Base-by-base conservation (phyloP, 805 yeast genomes). In the Candida vartiovaarae region DNA sequence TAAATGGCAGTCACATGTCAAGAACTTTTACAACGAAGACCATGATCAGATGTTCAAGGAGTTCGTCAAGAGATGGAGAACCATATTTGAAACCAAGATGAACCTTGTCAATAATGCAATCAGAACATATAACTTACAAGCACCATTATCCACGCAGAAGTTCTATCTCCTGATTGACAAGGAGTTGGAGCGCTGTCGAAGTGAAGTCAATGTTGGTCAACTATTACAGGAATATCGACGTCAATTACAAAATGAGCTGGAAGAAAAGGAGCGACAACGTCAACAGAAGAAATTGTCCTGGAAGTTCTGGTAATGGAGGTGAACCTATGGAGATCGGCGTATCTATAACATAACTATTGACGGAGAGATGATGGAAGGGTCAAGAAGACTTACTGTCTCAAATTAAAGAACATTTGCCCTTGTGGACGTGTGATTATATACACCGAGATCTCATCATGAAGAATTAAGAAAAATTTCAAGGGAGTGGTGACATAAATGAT, bases 101-200 rank as follows among this genome's bases (percentile, higher is more conserved):
- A 54, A 55, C 3, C 46, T 62, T 6, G 52, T 78, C 37, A 80
- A 80, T 53, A 73, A 68, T 46, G 63, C 65, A 3, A 65, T 80
- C 8, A 60, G 85, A 10, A 74, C 80, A 0, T 80, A 80, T 52
- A 80, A 80, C 50, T 51, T 80, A 11, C 84, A 79, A 50, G 84
- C 86, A 0, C 86, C 86, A 0, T 49, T 72, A 39, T 63, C 80
- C 0, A 76, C 84, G 0, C 78, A 82, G 40, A 74, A 71, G 46
- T 61, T 76, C n/a, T 80, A 80, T 49, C 54, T 80, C 10, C 8
- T 60, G 1, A 48, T 61, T 3, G 75, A 71, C 5, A 63, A 58
- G 15, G 85, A 80, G 54, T 51, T 76, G 11, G 56, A 57, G 9
- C 45, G 55, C 27, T 68, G 71, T 40, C 72, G 67, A 46, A 52